These are phyloP conservation scores for Coniophora puteana DNA, from an alignment of 1,284 basidiomycete species.

Conservation along the genomic window DNA sequence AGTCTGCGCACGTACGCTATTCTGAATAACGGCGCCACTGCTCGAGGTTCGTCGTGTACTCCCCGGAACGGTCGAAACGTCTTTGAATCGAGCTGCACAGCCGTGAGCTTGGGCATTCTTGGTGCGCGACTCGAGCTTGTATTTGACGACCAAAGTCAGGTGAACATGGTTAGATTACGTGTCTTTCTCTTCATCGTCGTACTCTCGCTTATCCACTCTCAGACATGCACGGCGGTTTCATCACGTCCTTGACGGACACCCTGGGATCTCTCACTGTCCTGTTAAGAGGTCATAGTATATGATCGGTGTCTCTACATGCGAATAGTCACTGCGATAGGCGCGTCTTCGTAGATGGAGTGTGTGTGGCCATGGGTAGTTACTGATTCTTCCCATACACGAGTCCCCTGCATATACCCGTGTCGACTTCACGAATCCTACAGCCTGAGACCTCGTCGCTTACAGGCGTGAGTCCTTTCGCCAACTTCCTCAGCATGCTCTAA, in stretches of 20 bases:
- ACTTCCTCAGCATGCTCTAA: too few relatives aligned
- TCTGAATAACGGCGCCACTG: constrained; percentile 30
- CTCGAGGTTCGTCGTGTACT: constrained; percentile 59
- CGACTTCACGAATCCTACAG: constrained; percentile 69
- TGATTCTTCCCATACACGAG: constrained; percentile 47
- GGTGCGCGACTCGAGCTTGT: background rate
- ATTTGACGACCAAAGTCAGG: constrained; percentile 30
- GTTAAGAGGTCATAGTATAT: constrained; percentile 77
- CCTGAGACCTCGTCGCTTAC: constrained; percentile 79
- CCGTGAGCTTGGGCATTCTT: constrained; percentile 36
- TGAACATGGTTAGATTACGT: constrained; percentile 72
- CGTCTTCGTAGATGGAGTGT: background rate
- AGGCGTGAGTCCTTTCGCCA: constrained; percentile 52
- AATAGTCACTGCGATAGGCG: constrained; percentile 64
- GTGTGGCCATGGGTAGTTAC: background rate
- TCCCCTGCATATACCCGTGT: constrained; percentile 80
- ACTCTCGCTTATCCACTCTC: constrained; percentile 19
- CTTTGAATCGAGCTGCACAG: constrained; percentile 72
- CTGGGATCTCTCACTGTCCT: constrained; percentile 82
- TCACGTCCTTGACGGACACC: constrained; percentile 83
- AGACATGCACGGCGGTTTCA: constrained; percentile 77
- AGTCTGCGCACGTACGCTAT: constrained; percentile 40
- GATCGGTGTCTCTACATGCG: constrained; percentile 75
- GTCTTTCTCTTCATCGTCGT: constrained; percentile 1
- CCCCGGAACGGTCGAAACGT: constrained; percentile 63